phyloP scores from a whole-genome alignment of 2,329 filamentous ascomycete genomes.

The Geosmithia putterillii region DNA sequence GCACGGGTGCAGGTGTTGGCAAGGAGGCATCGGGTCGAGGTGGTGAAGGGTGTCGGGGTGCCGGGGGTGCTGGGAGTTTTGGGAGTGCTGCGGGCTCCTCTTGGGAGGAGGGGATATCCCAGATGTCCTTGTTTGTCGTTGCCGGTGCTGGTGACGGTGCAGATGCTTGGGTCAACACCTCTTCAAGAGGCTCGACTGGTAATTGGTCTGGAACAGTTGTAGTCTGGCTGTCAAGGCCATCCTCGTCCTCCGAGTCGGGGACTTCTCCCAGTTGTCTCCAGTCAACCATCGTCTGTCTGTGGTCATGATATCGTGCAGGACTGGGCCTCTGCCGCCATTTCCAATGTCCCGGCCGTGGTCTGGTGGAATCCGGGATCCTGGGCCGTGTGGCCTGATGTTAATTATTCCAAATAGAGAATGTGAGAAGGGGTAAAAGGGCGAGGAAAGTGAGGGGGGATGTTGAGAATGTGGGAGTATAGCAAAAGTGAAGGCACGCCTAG shows the following conservation, averaged over 20 bases:
- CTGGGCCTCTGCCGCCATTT: not conserved
- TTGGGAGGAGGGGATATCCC: conserved; percentile 22
- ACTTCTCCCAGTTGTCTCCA: conserved; percentile 39
- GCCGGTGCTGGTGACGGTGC: not conserved
- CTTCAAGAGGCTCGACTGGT: not conserved
- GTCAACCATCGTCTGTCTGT: conserved; percentile 23
- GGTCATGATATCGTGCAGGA: conserved; percentile 11
- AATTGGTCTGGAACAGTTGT: not conserved
- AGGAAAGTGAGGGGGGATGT: not conserved
- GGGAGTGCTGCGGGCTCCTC: conserved; percentile 6
- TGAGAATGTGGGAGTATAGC: not conserved
- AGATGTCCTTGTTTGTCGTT: conserved; percentile 9
- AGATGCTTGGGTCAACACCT: not conserved
- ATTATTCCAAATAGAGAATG: no score
- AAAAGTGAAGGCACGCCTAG: not conserved
- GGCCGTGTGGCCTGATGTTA: no score
- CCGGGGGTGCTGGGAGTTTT: not conserved
- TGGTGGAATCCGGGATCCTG: no score
- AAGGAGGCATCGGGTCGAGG: not conserved
- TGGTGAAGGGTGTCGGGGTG: conserved; percentile 1
- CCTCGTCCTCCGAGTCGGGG: conserved; percentile 38
- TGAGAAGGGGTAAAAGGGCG: no score
- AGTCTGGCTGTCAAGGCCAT: conserved; percentile 24
- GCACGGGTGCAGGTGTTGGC: not conserved
- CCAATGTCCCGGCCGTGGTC: not conserved